Percentiles rank a stretch among this genome's conserved stretches.
Evolutionary conservation across 73 alveolate species (phyloP).

Genomic region (Paramecium sexaurelia): DNA sequence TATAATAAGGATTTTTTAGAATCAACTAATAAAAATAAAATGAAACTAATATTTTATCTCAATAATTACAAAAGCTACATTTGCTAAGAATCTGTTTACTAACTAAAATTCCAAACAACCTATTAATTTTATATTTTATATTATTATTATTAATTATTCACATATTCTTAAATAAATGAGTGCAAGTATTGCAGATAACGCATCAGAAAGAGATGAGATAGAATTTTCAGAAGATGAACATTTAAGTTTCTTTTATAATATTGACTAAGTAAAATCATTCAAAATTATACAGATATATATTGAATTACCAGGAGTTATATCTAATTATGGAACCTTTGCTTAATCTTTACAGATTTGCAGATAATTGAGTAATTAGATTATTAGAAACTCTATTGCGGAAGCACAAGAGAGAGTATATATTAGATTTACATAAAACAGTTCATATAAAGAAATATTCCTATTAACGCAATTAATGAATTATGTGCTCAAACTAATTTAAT

Average conservation of each 20-base stretch:
- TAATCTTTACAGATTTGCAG: slow-evolving; percentile 6
- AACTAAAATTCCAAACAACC: slow-evolving; percentile 35
- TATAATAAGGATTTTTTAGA: not conserved
- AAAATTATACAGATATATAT: not conserved
- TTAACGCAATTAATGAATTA: not conserved
- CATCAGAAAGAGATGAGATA: not conserved
- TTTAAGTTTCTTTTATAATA: not conserved
- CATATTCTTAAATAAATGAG: slow-evolving; percentile 1
- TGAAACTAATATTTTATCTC: not conserved
- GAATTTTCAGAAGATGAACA: slow-evolving; percentile 42
- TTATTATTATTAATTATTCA: not conserved
- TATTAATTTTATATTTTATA: not conserved
- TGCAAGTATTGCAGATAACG: not conserved
- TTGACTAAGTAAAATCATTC: not conserved
- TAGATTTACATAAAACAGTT: not conserved
- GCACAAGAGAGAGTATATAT: slow-evolving; percentile 10
- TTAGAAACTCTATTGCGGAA: not conserved
- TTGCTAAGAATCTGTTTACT: not conserved
- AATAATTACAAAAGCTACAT: not conserved
- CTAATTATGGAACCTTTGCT: slow-evolving; percentile 41
- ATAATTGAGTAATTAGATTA: not conserved
- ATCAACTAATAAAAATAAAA: not conserved
- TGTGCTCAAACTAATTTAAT: not conserved
- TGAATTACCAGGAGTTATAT: slow-evolving; percentile 15
- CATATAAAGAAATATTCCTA: not conserved